Conservation (phyloP, 2,329 filamentous ascomycete species). For the Myrmaecium sp. region DNA sequence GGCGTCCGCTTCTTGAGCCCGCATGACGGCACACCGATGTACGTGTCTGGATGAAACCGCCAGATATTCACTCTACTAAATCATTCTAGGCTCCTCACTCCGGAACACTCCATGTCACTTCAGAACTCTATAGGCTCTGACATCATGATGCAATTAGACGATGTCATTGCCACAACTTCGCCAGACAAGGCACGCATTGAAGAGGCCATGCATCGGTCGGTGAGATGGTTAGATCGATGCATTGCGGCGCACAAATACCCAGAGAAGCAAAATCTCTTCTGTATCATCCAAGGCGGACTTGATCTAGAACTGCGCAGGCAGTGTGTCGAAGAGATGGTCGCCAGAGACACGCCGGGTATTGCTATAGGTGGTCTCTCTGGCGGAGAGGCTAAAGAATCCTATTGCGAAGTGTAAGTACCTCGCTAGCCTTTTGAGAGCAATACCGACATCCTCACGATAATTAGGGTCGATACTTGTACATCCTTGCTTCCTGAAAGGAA, state of each 20-base stretch:
- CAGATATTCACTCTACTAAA: conserved; percentile 1
- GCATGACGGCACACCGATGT: conserved; percentile 88
- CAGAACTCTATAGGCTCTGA: conserved; percentile 97
- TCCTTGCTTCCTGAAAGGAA: conserved; percentile 71
- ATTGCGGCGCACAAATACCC: conserved; percentile 78
- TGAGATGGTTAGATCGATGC: conserved; percentile 92
- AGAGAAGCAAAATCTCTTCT: conserved; percentile 79
- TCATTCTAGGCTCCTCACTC: conserved; percentile 55
- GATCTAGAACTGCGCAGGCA: conserved; percentile 71
- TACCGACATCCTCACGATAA: background rate
- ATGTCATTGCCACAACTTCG: conserved; percentile 91
- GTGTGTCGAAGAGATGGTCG: conserved; percentile 78
- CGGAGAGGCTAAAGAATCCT: conserved; percentile 85
- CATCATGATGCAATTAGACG: conserved; percentile 99
- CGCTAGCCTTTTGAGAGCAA: conserved; percentile 16
- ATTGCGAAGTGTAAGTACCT: conserved; percentile 82
- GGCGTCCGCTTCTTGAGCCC: conserved; percentile 92
- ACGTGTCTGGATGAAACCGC: conserved; percentile 8
- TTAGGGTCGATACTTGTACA: conserved; percentile 64
- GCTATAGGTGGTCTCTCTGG: conserved; percentile 91
- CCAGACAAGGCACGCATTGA: conserved; percentile 76
- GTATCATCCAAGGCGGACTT: conserved; percentile 92
- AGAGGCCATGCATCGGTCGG: conserved; percentile 85
- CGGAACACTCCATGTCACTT: conserved; percentile 87
- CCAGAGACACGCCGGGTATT: conserved; percentile 81